Percentiles rank a stretch among this genome's conserved stretches.
Evolutionary conservation across 306 rosid genomes (phyloP).

Genomic region (Medicago arabica): DNA sequence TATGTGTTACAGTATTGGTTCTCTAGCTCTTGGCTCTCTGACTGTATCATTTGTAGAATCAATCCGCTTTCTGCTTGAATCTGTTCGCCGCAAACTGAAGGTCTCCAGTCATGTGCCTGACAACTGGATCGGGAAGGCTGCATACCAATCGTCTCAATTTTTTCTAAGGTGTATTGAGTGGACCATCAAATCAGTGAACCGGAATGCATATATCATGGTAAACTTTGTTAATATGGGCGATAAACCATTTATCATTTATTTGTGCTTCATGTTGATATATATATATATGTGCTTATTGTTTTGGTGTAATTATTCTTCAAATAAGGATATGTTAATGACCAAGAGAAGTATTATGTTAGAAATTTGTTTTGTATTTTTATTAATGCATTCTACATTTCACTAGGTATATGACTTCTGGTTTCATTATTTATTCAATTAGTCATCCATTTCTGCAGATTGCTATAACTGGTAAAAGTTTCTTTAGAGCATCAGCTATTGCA

Average conservation of each 20-base stretch:
- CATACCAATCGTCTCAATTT: conserved; percentile 57
- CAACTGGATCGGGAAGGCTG: conserved; percentile 69
- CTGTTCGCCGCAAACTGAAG: conserved; percentile 85
- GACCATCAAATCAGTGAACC: conserved; percentile 88
- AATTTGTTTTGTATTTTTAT: background rate
- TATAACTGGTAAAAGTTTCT: conserved; percentile 91
- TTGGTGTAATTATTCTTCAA: conserved; percentile 3
- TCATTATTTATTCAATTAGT: background rate
- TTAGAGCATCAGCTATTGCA: conserved; percentile 77
- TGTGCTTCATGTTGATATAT: conserved; percentile 21
- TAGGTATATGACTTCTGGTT: conserved; percentile 1
- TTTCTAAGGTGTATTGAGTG: conserved; percentile 75
- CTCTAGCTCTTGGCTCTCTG: conserved; percentile 96
- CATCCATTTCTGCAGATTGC: conserved; percentile 67
- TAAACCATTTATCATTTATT: conserved; percentile 22
- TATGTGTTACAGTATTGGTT: conserved; percentile 77
- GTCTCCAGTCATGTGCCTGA: conserved; percentile 60
- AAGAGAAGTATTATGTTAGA: background rate
- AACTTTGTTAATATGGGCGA: conserved; percentile 29
- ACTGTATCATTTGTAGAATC: conserved; percentile 85
- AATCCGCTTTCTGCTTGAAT: conserved; percentile 82
- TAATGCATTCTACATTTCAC: background rate
- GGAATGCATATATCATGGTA: conserved; percentile 98
- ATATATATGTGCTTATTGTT: conserved; percentile 17
- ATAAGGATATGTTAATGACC: background rate